Base-by-base conservation (phyloP, 768 basidiomycete genomes). In the Suillus discolor region DNA sequence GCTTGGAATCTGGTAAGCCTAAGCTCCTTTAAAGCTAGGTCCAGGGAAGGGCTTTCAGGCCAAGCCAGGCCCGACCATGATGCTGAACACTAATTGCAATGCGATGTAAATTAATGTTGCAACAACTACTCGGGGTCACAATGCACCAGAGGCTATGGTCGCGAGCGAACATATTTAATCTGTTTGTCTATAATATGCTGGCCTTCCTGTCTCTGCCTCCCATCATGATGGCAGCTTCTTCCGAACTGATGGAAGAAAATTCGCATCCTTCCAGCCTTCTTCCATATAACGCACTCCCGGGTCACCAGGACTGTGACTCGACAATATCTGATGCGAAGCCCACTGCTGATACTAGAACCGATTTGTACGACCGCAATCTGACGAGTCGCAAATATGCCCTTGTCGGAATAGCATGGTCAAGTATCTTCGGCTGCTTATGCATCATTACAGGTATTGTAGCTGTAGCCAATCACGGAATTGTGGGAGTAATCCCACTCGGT, bases 321-420 rank as follows among this genome's bases (percentile, higher is more conserved):
- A 65, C 71, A 38, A 6, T 66, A 44, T 71, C 71, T 57, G 67
- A 70, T 53, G 62, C 44, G 34, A 73, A 63, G 55, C 70, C 68
- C 38, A 72, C 69, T 7, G 55, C 16, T 1, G 34, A n/a, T 3
- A 60, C 75, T 6, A 68, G 72, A 6, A 69, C 72, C 61, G 72
- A 73, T 23, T 73, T 72, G 41, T 77, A 75, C 31, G 31, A 31
- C 31, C 51, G 72, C 45, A 74, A 74, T 64, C 64, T 69, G 13
- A 57, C 66, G 11, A 71, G 72, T 28, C 74, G 77, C 59, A 66
- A 34, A 44, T 23, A 71, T 4, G 68, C 69, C 64, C 71, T 77
- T 57, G 62, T 69, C 18, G 75, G 77, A 13, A 62, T 77, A 11
- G 69, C 69, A 9, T 16, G 71, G 9, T 64, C 77, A 25, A 53